phyloP scores from a whole-genome alignment of 2,329 filamentous ascomycete species.

The Xylariaceae sp. region DNA sequence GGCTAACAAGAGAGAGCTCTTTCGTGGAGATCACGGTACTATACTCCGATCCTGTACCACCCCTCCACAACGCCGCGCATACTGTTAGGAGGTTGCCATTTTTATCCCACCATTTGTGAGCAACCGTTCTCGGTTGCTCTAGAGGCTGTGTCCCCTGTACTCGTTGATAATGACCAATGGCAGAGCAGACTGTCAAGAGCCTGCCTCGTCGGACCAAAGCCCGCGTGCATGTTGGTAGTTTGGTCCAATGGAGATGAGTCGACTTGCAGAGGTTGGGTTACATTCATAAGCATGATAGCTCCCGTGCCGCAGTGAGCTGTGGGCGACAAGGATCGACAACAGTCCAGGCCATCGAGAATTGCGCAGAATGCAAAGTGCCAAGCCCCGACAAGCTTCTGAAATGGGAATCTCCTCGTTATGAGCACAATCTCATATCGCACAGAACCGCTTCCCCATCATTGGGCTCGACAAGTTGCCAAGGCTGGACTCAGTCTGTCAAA shows the following conservation, averaged over 20 bases:
- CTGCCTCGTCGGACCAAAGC: not conserved
- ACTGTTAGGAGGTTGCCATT: constrained; percentile 1
- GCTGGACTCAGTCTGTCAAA: no score
- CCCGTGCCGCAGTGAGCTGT: constrained; percentile 8
- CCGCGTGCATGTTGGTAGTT: not conserved
- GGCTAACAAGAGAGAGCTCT: not conserved
- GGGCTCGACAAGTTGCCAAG: no score
- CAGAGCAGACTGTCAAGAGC: not conserved
- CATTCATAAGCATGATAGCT: constrained; percentile 7
- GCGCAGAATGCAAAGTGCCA: no score
- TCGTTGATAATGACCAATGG: constrained; percentile 1
- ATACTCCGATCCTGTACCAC: not conserved
- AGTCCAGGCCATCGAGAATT: constrained; percentile 13
- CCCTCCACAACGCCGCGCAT: constrained; percentile 7
- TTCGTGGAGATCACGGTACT: not conserved
- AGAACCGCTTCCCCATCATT: no score
- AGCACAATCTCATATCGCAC: no score
- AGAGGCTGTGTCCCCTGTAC: constrained; percentile 5
- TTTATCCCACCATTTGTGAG: constrained; percentile 1
- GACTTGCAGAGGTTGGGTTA: constrained; percentile 11
- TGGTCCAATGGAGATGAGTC: constrained; percentile 6
- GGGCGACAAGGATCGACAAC: constrained; percentile 8
- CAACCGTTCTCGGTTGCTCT: not conserved
- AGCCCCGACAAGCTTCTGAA: no score
- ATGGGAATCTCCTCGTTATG: no score